Evolutionary conservation across 257 asterid genomes (phyloP).

Genomic region (Plectranthus barbatus): DNA sequence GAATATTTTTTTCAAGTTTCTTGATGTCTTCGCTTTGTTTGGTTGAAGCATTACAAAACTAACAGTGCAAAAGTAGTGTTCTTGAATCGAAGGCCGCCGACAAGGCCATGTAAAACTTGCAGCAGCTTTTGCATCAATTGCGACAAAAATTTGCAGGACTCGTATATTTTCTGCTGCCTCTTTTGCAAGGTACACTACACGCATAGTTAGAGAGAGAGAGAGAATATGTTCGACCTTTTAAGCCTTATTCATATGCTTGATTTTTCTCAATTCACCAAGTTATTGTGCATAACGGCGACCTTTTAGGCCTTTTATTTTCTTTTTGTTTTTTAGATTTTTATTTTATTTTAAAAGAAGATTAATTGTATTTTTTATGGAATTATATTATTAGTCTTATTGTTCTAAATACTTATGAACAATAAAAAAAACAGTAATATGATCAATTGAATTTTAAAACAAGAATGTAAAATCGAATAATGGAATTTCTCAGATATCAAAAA

Average conservation of each 20-base stretch:
- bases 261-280: no score
- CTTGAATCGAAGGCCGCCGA: slow-evolving; percentile 36
- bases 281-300: no score
- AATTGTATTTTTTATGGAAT: no score
- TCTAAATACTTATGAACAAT: no score
- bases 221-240: not conserved
- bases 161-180: slow-evolving; percentile 45
- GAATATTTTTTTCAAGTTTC: no score
- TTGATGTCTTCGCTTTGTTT: not conserved
- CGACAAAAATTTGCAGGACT: slow-evolving; percentile 36
- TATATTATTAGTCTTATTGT: no score
- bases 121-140: slow-evolving; percentile 34
- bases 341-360: not conserved
- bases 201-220: not conserved
- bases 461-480: no score
- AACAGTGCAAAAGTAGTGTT: slow-evolving; percentile 47
- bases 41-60: slow-evolving; percentile 27
- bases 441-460: no score
- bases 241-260: not conserved
- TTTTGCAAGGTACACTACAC: slow-evolving; percentile 61
- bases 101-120: slow-evolving; percentile 26
- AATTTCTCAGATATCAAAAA: no score
- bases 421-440: no score
- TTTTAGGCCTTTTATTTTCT: no score
- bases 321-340: no score